phyloP scores from a whole-genome alignment of 2,329 filamentous ascomycete species.

The Xylariales sp. region DNA sequence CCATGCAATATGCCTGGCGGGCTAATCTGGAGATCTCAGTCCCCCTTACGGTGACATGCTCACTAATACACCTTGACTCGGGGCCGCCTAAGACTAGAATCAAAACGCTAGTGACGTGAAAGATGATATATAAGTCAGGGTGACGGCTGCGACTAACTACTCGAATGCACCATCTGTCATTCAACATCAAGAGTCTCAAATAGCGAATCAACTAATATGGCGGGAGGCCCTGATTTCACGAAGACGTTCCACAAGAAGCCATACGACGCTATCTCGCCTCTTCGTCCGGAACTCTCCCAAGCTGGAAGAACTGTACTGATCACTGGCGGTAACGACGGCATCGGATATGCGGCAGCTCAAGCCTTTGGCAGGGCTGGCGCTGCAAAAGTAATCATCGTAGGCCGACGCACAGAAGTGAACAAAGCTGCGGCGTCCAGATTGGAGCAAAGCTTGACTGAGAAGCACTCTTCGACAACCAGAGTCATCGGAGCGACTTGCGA shows the following conservation, averaged over 20 bases:
- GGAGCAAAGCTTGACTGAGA: slow-evolving; percentile 1
- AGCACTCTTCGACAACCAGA: slow-evolving; percentile 8
- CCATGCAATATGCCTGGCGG: too few species aligned
- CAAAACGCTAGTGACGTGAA: neutral
- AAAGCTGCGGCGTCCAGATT: slow-evolving; percentile 23
- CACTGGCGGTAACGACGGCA: slow-evolving; percentile 61
- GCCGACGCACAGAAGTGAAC: slow-evolving; percentile 29
- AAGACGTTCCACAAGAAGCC: slow-evolving; percentile 27
- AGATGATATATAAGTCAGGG: neutral
- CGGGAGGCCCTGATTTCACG: slow-evolving; percentile 15
- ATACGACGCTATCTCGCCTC: slow-evolving; percentile 33
- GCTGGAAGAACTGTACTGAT: slow-evolving; percentile 54
- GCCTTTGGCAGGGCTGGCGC: slow-evolving; percentile 44
- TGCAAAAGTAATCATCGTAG: slow-evolving; percentile 32
- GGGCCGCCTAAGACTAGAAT: too few species aligned
- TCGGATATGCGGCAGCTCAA: slow-evolving; percentile 60
- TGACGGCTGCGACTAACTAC: too few species aligned
- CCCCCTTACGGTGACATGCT: too few species aligned
- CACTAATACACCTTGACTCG: neutral
- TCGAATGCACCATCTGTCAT: neutral
- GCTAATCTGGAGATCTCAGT: too few species aligned
- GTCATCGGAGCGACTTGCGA: slow-evolving; percentile 19
- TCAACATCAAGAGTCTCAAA: neutral
- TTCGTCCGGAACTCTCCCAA: slow-evolving; percentile 33
- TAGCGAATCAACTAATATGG: neutral